Evolutionary conservation across 169 alveolate species (phyloP).

Genomic region (Eimeria mitis): DNA sequence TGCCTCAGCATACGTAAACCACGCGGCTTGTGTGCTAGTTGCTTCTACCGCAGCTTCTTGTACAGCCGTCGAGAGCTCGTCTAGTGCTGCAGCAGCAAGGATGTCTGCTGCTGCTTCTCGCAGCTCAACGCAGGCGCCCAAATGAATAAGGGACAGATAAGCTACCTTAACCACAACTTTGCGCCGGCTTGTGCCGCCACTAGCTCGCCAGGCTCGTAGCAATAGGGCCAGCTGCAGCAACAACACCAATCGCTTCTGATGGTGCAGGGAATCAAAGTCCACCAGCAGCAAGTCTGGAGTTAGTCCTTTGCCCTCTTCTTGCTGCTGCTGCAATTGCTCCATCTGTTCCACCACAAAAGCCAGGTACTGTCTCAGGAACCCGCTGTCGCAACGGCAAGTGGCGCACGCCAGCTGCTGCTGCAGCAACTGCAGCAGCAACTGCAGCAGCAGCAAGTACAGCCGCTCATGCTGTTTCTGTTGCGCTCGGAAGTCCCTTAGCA

Average conservation of each 20-base stretch:
- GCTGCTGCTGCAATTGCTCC: conserved; percentile 13
- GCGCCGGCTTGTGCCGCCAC: neutral
- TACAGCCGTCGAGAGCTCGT: conserved; percentile 21
- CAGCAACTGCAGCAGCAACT: conserved; percentile 65
- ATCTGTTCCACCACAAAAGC: conserved; percentile 38
- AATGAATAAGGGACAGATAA: conserved; percentile 16
- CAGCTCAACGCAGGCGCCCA: conserved; percentile 38
- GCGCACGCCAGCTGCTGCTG: conserved; percentile 35
- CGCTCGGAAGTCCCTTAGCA: conserved; percentile 25
- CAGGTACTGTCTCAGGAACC: neutral
- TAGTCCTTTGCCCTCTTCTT: neutral
- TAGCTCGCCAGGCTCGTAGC: conserved; percentile 45
- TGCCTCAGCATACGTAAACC: neutral
- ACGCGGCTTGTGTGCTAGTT: neutral
- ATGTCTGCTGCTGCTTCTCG: conserved; percentile 60
- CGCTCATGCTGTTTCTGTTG: conserved; percentile 37
- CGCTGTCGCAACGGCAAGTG: conserved; percentile 14
- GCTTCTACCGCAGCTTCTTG: neutral
- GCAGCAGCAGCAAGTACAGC: conserved; percentile 53
- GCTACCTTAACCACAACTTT: conserved; percentile 31
- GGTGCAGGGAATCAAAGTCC: conserved; percentile 11
- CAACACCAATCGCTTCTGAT: conserved; percentile 12
- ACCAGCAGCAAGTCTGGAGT: neutral
- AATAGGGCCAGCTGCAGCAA: conserved; percentile 66
- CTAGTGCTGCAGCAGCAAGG: conserved; percentile 63